Evolutionary conservation across 2,329 filamentous ascomycete genomes (phyloP), one percentile per base, ranked within the genome.

Genomic region (Septoria linicola): DNA sequence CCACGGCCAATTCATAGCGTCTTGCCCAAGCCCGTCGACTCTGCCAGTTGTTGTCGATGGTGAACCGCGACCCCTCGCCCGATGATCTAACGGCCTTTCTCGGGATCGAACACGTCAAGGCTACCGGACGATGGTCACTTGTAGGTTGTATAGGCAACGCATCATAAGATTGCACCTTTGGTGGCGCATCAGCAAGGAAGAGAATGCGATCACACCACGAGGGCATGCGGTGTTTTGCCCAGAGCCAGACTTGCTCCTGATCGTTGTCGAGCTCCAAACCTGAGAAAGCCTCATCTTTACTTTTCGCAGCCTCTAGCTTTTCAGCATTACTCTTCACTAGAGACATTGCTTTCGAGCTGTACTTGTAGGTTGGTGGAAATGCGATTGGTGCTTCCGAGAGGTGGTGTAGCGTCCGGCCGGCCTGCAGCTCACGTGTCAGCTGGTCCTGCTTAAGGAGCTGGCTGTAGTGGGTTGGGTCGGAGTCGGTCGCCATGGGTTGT

Each of bases 341-440:
- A 19, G 62, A 54, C 44, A 66, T 63, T 7, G 72, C 51, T 23
- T 71, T 63, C 1, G 79, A 69, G 27, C 79, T 77, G 68, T 93
- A 95, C 70, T 99, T 99, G 76, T 99, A 99, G 0, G 93, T 96
- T 0, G 93, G 93, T 1, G 90, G 87, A 64, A 97, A 99, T 3
- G 70, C 71, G 52, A 97, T 82, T 1, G 79, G 74, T 1, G 84
- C 80, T 72, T 99, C 93, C 8, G 74, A 73, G 27, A 99, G 74
- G 3, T 88, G 85, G 57, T 97, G 90, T 19, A 95, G 73, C 2
- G 88, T 89, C 13, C 83, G 79, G 0, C 84, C 82, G 1, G 83
- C 83, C 3, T 70, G 70, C 45, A 81, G 82, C 70, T 97, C 90
- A 41, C 80, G 77, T 2, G 75, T 84, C 17, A 97, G 79, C 71